Base-by-base conservation (phyloP, 2,329 filamentous ascomycete genomes). In the Bipolaris bicolor region DNA sequence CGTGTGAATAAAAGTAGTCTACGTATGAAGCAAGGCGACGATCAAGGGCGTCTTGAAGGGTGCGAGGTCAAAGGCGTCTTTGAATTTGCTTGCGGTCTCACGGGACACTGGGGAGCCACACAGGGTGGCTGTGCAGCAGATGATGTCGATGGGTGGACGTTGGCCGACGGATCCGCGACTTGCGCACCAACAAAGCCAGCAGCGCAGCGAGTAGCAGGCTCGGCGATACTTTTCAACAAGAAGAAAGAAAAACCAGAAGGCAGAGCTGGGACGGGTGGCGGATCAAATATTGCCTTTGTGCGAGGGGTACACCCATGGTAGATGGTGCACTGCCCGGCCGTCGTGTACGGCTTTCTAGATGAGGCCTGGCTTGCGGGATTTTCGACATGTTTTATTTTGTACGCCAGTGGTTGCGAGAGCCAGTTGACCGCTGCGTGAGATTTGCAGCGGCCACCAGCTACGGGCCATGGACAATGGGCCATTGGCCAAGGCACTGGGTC, bases 341-440 rank as follows among this genome's bases (percentile, higher is more conserved):
- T 41, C 20, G 46, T 54, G 50, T 58, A 55, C 50, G 45, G 47
- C 51, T 58, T 58, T 45, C 51, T 54, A 51, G 39, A 58, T 55
- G 39, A 46, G 55, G 55, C 31, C 55, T 58, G 55, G 55, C 55
- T 58, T 58, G 55, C 50, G 55, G 18, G 45, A 58, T 58, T 58
- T 58, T 58, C 51, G 37, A 31, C 33, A 29, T 53, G 45, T 44
- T 46, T 47, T 24, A 41, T 33, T 48, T 55, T 55, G 50, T 58
- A 58, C 55, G 51, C 55, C 55, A 57, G 55, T 52, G 43, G 36
- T 56, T 44, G 29, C 46, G 16, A 26, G 37, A 45, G 49, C 47
- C 55, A 57, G 49, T 57, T 45, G 55, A 57, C 55, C 55, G 55
- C 55, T 54, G 50, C 34, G 29, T 41, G 41, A 36, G 43, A 47